These are phyloP conservation scores for Kurtzmaniella cleridarum DNA, from an alignment of 805 yeast species.

Conservation along the genomic window DNA sequence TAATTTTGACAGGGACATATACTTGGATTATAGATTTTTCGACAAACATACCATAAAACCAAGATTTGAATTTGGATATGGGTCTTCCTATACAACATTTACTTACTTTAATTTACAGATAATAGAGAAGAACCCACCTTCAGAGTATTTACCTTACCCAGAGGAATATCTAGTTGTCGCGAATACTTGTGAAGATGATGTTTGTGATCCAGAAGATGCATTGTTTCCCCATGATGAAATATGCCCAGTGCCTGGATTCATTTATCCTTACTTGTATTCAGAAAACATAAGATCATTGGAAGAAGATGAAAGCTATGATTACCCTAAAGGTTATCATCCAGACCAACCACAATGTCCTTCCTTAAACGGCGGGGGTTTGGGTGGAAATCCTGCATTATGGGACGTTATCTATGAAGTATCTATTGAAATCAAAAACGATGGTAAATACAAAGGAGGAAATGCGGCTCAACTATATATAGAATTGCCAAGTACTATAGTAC, in stretches of 20 bases:
- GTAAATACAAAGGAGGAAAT: constrained; percentile 40
- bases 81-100: constrained; percentile 50
- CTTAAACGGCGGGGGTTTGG: constrained; percentile 46
- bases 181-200: constrained; percentile 39
- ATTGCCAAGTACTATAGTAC: constrained; percentile 40
- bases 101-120: constrained; percentile 32
- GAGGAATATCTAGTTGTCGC: constrained; percentile 40
- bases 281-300: constrained; percentile 28
- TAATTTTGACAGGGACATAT: constrained; percentile 42
- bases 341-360: constrained; percentile 32
- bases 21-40: constrained; percentile 53
- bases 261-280: constrained; percentile 49
- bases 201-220: constrained; percentile 51
- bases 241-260: constrained; percentile 48
- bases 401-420: constrained; percentile 42
- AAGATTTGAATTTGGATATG: constrained; percentile 58
- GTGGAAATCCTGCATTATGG: constrained; percentile 61
- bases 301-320: constrained; percentile 32
- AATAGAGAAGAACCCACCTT: constrained; percentile 36
- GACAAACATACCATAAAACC: constrained; percentile 53
- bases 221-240: constrained; percentile 48
- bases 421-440: constrained; percentile 44
- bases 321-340: constrained; percentile 34
- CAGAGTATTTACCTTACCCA: constrained; percentile 42
- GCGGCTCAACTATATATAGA: constrained; percentile 53